Base-by-base conservation (phyloP, 345 rosid species). In the Eucalyptus brandiana region DNA sequence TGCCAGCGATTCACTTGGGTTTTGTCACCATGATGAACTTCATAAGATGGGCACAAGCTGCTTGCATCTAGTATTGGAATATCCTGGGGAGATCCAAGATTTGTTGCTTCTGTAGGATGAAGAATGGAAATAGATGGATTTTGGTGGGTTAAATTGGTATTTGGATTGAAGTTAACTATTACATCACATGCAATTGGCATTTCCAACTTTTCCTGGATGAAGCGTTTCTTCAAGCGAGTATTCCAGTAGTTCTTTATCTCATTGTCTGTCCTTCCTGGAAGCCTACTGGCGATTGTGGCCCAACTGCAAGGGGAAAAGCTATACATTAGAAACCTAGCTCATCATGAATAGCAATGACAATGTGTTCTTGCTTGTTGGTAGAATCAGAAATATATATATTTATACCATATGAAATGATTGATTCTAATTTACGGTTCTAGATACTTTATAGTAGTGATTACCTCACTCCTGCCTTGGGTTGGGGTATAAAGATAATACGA, bases 241-340 rank as follows among this genome's bases (percentile, higher is more conserved):
- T 89, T 86, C 90, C 90, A 89, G 47, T 89, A 89, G 40, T 89
- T 89, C 80, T 89, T 89, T n/a, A 89, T 81, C 37, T 89, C 88
- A 42, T 89, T 89, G 65, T 89, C 90, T 13, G 90, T 86, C 69
- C 90, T 86, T 58, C 90, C 90, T 1, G 90, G 90, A 86, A 89
- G 81, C 19, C 69, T 65, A 47, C 54, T 30, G 4, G 90, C 90
- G 12, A 89, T 89, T 49, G 40, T 30, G 5, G 90, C 86, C 90
- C 90, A 89, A 48, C 90, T 89, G 45, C 60, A 88, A 81, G 48
- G 6, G 50, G 19, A 72, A 67, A 76, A 53, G 0, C 58, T 53
- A 53, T 4, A 19, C 21, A 53, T 53, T 19, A 53, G 24, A 53
- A 21, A 53, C 58, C 54, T 21, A 21, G 19, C 23, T 37, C 47